phyloP scores from a whole-genome alignment of 306 rosid genomes.

The Vigna unguiculata region DNA sequence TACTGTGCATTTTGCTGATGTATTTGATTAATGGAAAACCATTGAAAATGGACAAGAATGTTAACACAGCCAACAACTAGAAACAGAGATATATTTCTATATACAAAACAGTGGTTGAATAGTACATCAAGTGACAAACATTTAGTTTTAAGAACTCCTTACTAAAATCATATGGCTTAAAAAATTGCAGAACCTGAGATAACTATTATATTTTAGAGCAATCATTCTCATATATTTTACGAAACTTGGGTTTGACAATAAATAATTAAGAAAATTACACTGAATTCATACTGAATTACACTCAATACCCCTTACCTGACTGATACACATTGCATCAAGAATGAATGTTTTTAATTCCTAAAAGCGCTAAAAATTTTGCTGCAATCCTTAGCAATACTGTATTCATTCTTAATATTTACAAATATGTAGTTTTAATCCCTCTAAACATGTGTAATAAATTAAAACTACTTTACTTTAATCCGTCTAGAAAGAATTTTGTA shows the following conservation, averaged over 20 bases:
- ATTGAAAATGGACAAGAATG: background rate
- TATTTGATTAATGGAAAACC: background rate
- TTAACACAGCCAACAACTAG: background rate
- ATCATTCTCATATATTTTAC: background rate
- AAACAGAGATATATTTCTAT: conserved; percentile 5
- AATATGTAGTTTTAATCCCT: too few relatives aligned
- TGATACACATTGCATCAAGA: background rate
- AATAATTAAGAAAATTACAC: background rate
- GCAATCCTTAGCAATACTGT: too few relatives aligned
- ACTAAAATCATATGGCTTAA: background rate
- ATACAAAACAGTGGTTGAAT: background rate
- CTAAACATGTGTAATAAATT: too few relatives aligned
- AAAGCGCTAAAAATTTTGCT: too few relatives aligned
- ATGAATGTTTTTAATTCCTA: too few relatives aligned
- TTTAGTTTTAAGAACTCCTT: background rate
- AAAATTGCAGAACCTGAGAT: background rate
- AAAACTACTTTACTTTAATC: too few relatives aligned
- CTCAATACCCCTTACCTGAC: background rate
- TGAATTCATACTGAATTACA: background rate
- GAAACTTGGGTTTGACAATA: background rate
- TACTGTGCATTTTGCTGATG: background rate
- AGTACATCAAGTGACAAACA: background rate
- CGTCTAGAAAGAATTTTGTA: too few relatives aligned
- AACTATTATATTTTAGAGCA: background rate
- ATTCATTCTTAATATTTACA: too few relatives aligned